Evolutionary conservation across 1,284 basidiomycete species (phyloP).

Genomic region (Abortiporus biennis): DNA sequence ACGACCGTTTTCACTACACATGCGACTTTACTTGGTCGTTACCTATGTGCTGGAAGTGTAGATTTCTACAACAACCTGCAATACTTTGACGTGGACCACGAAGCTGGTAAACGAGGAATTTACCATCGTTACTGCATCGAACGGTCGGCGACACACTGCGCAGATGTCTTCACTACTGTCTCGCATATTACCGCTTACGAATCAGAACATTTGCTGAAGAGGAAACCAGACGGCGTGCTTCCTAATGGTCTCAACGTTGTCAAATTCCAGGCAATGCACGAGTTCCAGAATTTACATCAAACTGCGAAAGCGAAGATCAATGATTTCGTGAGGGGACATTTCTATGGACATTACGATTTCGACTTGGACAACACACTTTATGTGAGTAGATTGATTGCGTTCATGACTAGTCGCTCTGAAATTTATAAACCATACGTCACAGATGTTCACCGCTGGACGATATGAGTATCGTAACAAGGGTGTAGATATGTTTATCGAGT

Average conservation of each 20-base stretch:
- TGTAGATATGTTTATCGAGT: constrained; percentile 99
- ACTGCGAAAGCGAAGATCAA: constrained; percentile 94
- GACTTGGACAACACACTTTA: constrained; percentile 96
- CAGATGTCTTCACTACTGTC: constrained; percentile 98
- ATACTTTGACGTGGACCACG: constrained; percentile 99
- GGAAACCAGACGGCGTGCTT: constrained; percentile 97
- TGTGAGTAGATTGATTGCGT: constrained; percentile 46
- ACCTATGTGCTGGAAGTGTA: constrained; percentile 94
- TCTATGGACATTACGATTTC: constrained; percentile 97
- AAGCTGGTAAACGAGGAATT: constrained; percentile 97
- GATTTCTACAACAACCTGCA: constrained; percentile 99
- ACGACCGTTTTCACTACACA: constrained; percentile 98
- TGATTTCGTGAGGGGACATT: constrained; percentile 96
- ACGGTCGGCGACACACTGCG: constrained; percentile 88
- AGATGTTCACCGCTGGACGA: constrained; percentile 97
- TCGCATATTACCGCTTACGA: constrained; percentile 98
- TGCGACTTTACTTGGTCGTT: constrained; percentile 96
- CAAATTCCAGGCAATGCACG: constrained; percentile 94
- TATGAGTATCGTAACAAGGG: constrained; percentile 99
- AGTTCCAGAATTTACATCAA: constrained; percentile 96
- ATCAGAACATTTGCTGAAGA: constrained; percentile 91
- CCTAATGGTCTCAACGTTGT: constrained; percentile 98
- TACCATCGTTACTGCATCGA: constrained; percentile 94
- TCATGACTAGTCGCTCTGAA: neutral
- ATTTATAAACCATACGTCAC: constrained; percentile 10